Evolutionary conservation across 768 basidiomycete species (phyloP).

Genomic region (Trichaptum fuscoviolaceum): DNA sequence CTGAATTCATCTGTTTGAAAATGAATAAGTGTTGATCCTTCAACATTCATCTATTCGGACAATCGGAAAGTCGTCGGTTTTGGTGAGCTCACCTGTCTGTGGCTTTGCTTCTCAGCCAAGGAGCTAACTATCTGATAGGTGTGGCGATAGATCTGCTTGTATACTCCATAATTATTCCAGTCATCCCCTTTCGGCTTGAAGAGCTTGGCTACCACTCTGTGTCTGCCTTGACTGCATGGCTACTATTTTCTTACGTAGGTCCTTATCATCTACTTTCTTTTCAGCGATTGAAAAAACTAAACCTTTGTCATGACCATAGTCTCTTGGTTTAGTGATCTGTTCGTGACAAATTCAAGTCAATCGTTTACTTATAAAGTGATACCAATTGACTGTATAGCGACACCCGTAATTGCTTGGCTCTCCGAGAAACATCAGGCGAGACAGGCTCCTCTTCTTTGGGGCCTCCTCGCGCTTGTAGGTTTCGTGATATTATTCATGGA

Average conservation of each 20-base stretch:
- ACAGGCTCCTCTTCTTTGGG: slow-evolving; percentile 43
- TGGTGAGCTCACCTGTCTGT: neutral
- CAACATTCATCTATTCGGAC: neutral
- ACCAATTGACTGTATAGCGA: slow-evolving; percentile 30
- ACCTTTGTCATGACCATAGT: slow-evolving; percentile 28
- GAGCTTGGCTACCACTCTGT: slow-evolving; percentile 38
- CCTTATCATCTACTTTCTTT: neutral
- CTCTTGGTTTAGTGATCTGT: slow-evolving; percentile 53
- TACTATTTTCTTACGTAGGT: slow-evolving; percentile 45
- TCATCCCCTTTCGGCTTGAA: slow-evolving; percentile 59
- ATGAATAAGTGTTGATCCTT: neutral
- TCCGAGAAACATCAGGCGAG: slow-evolving; percentile 47
- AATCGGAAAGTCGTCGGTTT: neutral
- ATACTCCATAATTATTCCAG: slow-evolving; percentile 58
- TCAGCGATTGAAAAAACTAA: slow-evolving; percentile 8
- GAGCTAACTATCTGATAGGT: slow-evolving; percentile 17
- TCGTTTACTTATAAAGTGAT: neutral
- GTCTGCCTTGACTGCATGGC: slow-evolving; percentile 53
- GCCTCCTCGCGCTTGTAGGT: slow-evolving; percentile 43
- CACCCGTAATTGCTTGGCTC: slow-evolving; percentile 51
- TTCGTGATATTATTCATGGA: slow-evolving; percentile 62
- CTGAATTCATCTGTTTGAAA: neutral
- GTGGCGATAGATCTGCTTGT: slow-evolving; percentile 50
- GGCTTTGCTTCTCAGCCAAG: neutral
- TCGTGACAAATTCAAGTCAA: slow-evolving; percentile 16